These are phyloP conservation scores for Aspergillus carlsbadensis DNA, from an alignment of 495 filamentous ascomycete genomes.

Conservation along the genomic window DNA sequence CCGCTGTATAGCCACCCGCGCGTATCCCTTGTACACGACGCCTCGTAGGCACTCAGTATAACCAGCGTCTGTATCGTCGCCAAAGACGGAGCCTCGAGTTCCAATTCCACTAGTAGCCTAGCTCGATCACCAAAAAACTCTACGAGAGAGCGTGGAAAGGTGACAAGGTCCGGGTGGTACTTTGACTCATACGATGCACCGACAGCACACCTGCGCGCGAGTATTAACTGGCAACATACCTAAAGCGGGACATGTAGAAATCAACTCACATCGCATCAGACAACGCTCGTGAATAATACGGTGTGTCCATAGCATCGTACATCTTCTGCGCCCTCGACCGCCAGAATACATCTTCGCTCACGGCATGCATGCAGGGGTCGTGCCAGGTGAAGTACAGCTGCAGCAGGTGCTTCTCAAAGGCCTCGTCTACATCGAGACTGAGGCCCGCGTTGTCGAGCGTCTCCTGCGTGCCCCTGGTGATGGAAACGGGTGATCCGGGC, in stretches of 20 bases:
- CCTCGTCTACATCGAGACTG: slow-evolving; percentile 14
- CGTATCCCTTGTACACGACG: slow-evolving; percentile 19
- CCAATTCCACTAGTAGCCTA: slow-evolving; percentile 31
- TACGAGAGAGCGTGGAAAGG: slow-evolving; percentile 27
- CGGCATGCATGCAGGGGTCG: slow-evolving; percentile 31
- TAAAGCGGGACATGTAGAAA: not conserved
- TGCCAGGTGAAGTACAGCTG: slow-evolving; percentile 41
- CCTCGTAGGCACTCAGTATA: slow-evolving; percentile 33
- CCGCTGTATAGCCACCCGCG: slow-evolving; percentile 42
- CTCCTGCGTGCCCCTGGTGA: not conserved
- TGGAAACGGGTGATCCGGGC: not conserved
- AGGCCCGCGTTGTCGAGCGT: slow-evolving; percentile 15
- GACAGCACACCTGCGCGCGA: slow-evolving; percentile 28
- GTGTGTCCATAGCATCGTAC: slow-evolving; percentile 23
- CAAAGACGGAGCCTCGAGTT: slow-evolving; percentile 33
- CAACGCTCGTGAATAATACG: slow-evolving; percentile 36
- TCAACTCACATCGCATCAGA: slow-evolving; percentile 29
- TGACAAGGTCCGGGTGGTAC: slow-evolving; percentile 26
- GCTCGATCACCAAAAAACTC: slow-evolving; percentile 35
- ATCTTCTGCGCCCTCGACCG: not conserved
- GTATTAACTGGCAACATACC: slow-evolving; percentile 17
- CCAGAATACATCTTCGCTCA: slow-evolving; percentile 24
- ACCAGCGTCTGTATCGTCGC: slow-evolving; percentile 37
- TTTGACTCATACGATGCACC: slow-evolving; percentile 29
- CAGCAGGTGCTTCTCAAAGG: slow-evolving; percentile 32